These are phyloP conservation scores for Populus tomentosa DNA, from an alignment of 441 rosid species.

Conservation along the genomic window DNA sequence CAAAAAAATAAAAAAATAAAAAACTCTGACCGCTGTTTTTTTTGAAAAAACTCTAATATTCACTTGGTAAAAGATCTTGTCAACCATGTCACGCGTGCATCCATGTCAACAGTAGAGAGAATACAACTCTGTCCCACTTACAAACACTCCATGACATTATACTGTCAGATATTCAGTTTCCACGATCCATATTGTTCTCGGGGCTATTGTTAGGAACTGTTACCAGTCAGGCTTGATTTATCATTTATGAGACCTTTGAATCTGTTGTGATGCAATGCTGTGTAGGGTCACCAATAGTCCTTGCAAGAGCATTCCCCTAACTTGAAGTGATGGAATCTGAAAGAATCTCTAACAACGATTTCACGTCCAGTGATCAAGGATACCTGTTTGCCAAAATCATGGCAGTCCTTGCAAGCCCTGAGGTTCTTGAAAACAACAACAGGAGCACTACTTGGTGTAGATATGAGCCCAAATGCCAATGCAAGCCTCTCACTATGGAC, in stretches of 20 bases:
- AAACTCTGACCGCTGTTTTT: too few relatives aligned
- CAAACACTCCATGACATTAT: background rate
- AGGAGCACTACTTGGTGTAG: slow-evolving; percentile 42
- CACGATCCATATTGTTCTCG: background rate
- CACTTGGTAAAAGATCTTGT: background rate
- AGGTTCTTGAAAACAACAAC: slow-evolving; percentile 72
- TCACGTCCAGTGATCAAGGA: slow-evolving; percentile 50
- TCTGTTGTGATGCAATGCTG: background rate
- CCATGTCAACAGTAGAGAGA: background rate
- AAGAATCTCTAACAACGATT: slow-evolving; percentile 67
- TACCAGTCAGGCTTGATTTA: background rate
- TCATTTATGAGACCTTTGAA: background rate
- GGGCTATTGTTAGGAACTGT: background rate
- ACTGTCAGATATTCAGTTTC: background rate
- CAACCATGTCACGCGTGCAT: slow-evolving; percentile 1
- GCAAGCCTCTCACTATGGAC: slow-evolving; percentile 81
- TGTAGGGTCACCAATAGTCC: slow-evolving; percentile 60
- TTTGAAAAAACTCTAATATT: background rate
- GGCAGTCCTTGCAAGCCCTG: slow-evolving; percentile 69
- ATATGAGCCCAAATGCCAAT: slow-evolving; percentile 57
- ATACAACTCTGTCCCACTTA: slow-evolving; percentile 4
- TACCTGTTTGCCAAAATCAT: slow-evolving; percentile 58
- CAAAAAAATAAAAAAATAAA: too few relatives aligned
- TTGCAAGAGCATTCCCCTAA: slow-evolving; percentile 60
- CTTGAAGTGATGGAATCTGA: slow-evolving; percentile 70